Evolutionary conservation across 225 moss, liverwort and hornwort genomes (phyloP).

Genomic region (Straminergon stramineum): DNA sequence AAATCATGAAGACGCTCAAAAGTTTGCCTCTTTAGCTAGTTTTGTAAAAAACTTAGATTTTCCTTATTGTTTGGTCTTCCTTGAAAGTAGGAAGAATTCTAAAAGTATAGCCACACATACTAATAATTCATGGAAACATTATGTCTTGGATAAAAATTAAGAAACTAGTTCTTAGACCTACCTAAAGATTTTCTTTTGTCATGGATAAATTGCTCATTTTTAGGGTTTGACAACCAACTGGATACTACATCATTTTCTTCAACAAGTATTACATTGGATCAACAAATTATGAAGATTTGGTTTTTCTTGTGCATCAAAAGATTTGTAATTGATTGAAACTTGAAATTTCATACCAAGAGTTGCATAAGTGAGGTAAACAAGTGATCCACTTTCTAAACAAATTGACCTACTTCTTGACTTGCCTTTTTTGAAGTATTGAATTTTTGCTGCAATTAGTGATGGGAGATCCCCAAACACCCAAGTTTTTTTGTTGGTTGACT

Average conservation of each 20-base stretch:
- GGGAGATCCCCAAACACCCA: background rate
- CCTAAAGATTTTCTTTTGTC: background rate
- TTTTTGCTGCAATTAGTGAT: background rate
- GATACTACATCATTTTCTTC: background rate
- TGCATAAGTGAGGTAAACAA: background rate
- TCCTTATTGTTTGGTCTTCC: background rate
- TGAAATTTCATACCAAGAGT: background rate
- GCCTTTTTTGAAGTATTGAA: background rate
- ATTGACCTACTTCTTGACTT: background rate
- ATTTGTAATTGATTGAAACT: background rate
- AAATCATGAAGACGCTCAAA: background rate
- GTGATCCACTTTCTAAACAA: background rate
- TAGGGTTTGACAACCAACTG: fast-evolving
- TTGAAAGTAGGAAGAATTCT: background rate
- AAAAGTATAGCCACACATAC: background rate
- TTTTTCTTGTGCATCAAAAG: background rate
- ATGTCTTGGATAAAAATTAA: background rate
- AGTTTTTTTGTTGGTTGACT: background rate
- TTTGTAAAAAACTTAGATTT: background rate
- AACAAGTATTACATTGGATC: background rate
- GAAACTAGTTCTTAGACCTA: background rate
- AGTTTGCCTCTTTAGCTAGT: background rate
- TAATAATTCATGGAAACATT: background rate
- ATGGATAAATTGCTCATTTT: background rate
- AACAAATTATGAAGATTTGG: background rate